Conservation (phyloP, 352 stramenopile genomes). For the Peronospora farinosa region DNA sequence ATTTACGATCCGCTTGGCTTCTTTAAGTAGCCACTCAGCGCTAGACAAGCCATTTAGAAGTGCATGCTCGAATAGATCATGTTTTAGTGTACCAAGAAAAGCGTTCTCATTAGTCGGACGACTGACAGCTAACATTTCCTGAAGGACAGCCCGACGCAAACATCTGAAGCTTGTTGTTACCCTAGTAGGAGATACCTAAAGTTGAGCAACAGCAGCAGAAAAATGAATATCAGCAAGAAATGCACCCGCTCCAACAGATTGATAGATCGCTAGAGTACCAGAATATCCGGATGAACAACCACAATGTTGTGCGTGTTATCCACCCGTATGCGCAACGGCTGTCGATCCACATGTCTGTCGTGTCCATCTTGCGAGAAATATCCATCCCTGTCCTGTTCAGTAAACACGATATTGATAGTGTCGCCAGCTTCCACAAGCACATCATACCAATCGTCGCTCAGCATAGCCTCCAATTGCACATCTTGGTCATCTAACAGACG, state of each 20-base stretch:
- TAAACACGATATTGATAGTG: conserved; percentile 76
- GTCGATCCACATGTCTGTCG: conserved; percentile 2
- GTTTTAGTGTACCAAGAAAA: conserved; percentile 73
- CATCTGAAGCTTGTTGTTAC: conserved; percentile 75
- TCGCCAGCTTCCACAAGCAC: conserved; percentile 62
- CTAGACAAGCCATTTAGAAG: conserved; percentile 35
- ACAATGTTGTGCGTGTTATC: conserved; percentile 58
- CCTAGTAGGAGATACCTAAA: conserved; percentile 70
- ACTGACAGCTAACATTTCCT: conserved; percentile 57
- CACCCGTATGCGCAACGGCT: conserved; percentile 27
- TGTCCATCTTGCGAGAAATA: conserved; percentile 37
- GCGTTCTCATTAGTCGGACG: conserved; percentile 53
- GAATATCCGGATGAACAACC: conserved; percentile 67
- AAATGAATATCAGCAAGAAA: conserved; percentile 6
- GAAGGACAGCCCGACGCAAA: conserved; percentile 58
- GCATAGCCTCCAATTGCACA: conserved; percentile 44
- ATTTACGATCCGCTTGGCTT: conserved; percentile 47
- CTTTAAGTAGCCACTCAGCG: conserved; percentile 29
- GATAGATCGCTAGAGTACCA: conserved; percentile 33
- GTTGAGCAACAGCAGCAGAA: not conserved
- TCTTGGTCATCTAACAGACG: conserved; percentile 65
- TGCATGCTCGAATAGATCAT: conserved; percentile 72
- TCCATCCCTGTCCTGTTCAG: conserved; percentile 35
- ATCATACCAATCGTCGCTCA: conserved; percentile 76
- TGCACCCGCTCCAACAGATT: not conserved